Percentiles rank a stretch among this genome's conserved stretches.
Conservation (phyloP, 331 rosid species). For the Stylosanthes scabra region DNA sequence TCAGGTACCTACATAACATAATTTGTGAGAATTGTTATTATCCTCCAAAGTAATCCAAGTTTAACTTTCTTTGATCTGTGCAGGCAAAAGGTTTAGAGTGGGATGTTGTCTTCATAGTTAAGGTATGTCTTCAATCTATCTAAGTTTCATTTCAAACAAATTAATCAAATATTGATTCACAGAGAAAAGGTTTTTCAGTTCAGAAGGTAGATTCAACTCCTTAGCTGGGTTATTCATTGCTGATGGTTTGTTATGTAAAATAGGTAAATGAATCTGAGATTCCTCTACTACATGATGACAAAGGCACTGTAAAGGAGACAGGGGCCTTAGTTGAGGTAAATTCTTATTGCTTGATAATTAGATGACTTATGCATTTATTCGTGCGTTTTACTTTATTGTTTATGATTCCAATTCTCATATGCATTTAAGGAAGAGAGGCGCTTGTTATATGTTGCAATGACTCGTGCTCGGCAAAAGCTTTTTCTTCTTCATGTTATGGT, state of each 20-base stretch:
- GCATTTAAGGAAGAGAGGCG: conserved; percentile 87
- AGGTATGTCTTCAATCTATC: no score
- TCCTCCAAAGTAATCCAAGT: conserved; percentile 26
- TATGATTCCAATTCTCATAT: conserved; percentile 26
- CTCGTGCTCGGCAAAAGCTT: conserved; percentile 88
- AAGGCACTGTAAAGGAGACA: conserved; percentile 64
- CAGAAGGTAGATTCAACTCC: conserved; percentile 22
- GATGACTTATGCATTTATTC: neutral
- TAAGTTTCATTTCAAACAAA: no score
- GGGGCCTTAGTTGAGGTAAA: conserved; percentile 77
- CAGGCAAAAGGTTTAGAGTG: conserved; percentile 98
- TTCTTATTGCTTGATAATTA: conserved; percentile 33
- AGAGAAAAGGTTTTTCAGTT: neutral
- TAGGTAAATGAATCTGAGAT: conserved; percentile 96
- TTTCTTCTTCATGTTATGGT: conserved; percentile 64
- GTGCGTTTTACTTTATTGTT: conserved; percentile 11
- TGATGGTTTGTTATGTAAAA: conserved; percentile 39
- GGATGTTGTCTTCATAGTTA: conserved; percentile 94
- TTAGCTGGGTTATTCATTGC: conserved; percentile 9
- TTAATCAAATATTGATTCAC: conserved; percentile 14
- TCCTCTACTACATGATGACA: conserved; percentile 81
- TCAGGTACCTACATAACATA: conserved; percentile 64
- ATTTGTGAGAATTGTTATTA: conserved; percentile 19
- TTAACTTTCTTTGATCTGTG: conserved; percentile 46
- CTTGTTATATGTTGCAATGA: conserved; percentile 92